phyloP scores from a whole-genome alignment of 441 rosid genomes.

The Euphorbia schlechtendalii region DNA sequence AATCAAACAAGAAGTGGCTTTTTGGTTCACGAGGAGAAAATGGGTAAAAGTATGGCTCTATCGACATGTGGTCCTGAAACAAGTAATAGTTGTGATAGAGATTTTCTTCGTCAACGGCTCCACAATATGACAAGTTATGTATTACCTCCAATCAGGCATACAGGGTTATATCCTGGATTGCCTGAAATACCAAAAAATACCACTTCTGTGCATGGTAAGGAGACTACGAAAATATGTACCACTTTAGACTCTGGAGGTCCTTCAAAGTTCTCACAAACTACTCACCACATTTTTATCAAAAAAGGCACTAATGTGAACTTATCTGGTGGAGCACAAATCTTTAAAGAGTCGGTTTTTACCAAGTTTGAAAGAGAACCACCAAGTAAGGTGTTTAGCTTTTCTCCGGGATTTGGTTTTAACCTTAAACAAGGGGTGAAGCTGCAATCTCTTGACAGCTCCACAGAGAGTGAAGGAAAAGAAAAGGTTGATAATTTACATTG shows the following conservation, averaged over 20 bases:
- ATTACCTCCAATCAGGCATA: slow-evolving; percentile 9
- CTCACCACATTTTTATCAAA: slow-evolving; percentile 36
- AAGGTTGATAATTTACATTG: slow-evolving; percentile 21
- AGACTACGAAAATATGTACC: slow-evolving; percentile 44
- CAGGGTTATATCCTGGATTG: slow-evolving; percentile 17
- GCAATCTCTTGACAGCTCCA: slow-evolving; percentile 50
- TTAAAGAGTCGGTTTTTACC: slow-evolving; percentile 35
- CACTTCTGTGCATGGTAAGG: slow-evolving; percentile 25
- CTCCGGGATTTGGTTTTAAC: slow-evolving; percentile 35
- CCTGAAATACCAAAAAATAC: slow-evolving; percentile 26
- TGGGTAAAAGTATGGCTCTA: too few species aligned
- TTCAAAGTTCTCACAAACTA: slow-evolving; percentile 31
- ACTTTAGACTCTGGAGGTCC: slow-evolving; percentile 39
- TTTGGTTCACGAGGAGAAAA: too few species aligned
- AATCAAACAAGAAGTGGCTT: too few species aligned
- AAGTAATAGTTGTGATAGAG: slow-evolving; percentile 17
- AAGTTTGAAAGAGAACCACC: slow-evolving; percentile 42
- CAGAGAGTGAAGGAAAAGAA: slow-evolving; percentile 37
- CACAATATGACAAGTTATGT: too few species aligned
- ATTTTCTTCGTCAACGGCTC: slow-evolving; percentile 18
- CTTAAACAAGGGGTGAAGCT: slow-evolving; percentile 44
- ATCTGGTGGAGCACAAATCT: slow-evolving; percentile 35
- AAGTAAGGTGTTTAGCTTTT: slow-evolving; percentile 35
- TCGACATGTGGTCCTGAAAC: too few species aligned
- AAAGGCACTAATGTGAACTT: slow-evolving; percentile 34